A percentile compares a stretch with the other conserved stretches of the same genome.
Conservation (phyloP, 2,329 filamentous ascomycete species). For the Diplodia sapinea region DNA sequence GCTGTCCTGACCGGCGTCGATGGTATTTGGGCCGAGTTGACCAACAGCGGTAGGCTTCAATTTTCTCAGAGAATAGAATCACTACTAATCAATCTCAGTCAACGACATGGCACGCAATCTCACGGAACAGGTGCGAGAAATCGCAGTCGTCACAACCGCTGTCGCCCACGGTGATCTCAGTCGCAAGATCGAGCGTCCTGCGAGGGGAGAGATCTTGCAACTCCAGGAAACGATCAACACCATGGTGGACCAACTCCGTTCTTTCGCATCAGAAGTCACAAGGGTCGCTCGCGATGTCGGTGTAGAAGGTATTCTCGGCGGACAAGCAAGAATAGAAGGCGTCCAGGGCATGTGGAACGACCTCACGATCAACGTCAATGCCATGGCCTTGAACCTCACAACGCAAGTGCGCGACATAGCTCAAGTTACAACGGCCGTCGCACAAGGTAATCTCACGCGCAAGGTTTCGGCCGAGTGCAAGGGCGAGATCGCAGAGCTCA, state of each 20-base stretch:
- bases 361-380: conserved; percentile 62
- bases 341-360: conserved; percentile 72
- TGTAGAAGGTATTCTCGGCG: conserved; percentile 67
- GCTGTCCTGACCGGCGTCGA: conserved; percentile 92
- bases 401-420: conserved; percentile 61
- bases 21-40: conserved; percentile 97
- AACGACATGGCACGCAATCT: conserved; percentile 99
- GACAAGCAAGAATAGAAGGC: conserved; percentile 68
- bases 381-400: conserved; percentile 60
- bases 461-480: conserved; percentile 60
- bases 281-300: conserved; percentile 69
- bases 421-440: conserved; percentile 59
- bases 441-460: conserved; percentile 57
- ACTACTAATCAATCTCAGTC: conserved; percentile 59
- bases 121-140: conserved; percentile 96
- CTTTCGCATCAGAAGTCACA: conserved; percentile 68
- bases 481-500: conserved; percentile 59
- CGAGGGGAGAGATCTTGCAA: conserved; percentile 90
- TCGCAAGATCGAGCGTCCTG: conserved; percentile 94
- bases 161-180: conserved; percentile 93
- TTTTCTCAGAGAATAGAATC: conserved; percentile 35
- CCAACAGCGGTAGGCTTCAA: conserved; percentile 57
- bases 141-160: conserved; percentile 93
- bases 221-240: conserved; percentile 85
- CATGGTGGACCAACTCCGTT: conserved; percentile 71